phyloP scores from a whole-genome alignment of 805 yeast species.

The Citeromyces matritensis region DNA sequence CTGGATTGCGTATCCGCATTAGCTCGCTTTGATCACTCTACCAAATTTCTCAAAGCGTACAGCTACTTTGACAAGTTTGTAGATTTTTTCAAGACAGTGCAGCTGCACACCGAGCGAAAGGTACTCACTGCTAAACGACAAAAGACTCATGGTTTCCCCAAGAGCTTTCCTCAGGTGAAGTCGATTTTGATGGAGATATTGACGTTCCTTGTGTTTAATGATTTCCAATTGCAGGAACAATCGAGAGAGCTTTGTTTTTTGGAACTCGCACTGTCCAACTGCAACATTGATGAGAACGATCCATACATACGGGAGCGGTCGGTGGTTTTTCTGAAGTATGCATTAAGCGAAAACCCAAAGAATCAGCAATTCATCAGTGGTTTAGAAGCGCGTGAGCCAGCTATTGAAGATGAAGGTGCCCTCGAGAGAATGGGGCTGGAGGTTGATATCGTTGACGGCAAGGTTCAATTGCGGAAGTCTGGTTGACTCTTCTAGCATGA shows the following conservation, averaged over 20 bases:
- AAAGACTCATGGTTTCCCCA: constrained; percentile 4
- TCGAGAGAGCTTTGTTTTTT: constrained; percentile 55
- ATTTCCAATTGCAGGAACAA: constrained; percentile 46
- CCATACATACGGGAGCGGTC: constrained; percentile 81
- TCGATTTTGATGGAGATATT: constrained; percentile 53
- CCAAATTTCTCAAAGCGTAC: constrained; percentile 24
- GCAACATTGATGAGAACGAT: constrained; percentile 77
- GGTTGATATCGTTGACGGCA: constrained; percentile 59
- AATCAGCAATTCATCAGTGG: constrained; percentile 69
- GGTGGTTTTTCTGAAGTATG: constrained; percentile 59
- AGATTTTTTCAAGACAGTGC: constrained; percentile 21
- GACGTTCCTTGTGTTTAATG: constrained; percentile 36
- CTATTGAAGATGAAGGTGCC: constrained; percentile 28
- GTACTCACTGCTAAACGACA: constrained; percentile 14
- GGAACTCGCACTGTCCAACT: constrained; percentile 59
- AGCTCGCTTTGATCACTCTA: constrained; percentile 21
- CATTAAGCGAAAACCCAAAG: constrained; percentile 43
- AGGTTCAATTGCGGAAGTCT: constrained; percentile 46
- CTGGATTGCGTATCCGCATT: constrained; percentile 27
- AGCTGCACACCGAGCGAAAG: constrained; percentile 20
- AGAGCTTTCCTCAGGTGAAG: constrained; percentile 49
- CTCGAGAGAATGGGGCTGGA: constrained; percentile 61
- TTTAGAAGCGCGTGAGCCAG: constrained; percentile 61
- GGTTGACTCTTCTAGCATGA: too few relatives aligned
- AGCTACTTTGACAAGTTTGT: constrained; percentile 19